Conservation (phyloP, 106 monocot species). For the Apostasia ramifera region DNA sequence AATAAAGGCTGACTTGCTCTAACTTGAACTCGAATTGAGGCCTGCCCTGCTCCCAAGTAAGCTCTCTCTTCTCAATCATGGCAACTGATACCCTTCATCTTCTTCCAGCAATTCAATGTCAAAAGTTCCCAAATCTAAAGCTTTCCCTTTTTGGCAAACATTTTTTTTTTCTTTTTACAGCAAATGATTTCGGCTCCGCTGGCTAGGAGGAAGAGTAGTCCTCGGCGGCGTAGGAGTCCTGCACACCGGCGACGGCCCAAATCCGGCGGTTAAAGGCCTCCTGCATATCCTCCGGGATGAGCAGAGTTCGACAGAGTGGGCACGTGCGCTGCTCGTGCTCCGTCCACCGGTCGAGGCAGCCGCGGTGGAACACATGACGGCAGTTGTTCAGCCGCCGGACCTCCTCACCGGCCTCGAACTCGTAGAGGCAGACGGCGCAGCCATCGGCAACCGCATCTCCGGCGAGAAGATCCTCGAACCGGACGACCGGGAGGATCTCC, state of each 20-base stretch:
- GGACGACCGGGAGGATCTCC: conserved; percentile 12
- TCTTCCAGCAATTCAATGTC: too few species aligned
- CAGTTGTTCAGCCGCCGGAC: conserved; percentile 34
- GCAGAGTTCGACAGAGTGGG: conserved; percentile 23
- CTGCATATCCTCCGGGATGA: conserved; percentile 12
- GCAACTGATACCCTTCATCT: too few species aligned
- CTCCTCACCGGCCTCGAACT: conserved; percentile 30
- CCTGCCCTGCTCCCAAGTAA: too few species aligned
- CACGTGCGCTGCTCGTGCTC: conserved; percentile 35
- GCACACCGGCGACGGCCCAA: conserved; percentile 7
- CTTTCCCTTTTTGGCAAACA: too few species aligned
- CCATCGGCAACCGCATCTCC: conserved; percentile 1
- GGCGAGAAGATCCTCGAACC: background rate
- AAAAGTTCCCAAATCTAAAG: too few species aligned
- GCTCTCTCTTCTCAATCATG: too few species aligned
- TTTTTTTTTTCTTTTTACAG: too few species aligned
- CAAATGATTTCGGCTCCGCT: too few species aligned
- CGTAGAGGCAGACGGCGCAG: conserved; percentile 48
- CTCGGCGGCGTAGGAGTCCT: background rate
- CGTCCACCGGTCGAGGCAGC: conserved; percentile 47
- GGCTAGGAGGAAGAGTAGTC: too few species aligned
- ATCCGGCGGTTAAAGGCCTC: conserved; percentile 1
- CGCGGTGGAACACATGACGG: conserved; percentile 36
- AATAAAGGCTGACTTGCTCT: too few species aligned
- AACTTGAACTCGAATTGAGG: too few species aligned